Conservation (phyloP, 2,329 filamentous ascomycete species). For the Fusarium concolor region DNA sequence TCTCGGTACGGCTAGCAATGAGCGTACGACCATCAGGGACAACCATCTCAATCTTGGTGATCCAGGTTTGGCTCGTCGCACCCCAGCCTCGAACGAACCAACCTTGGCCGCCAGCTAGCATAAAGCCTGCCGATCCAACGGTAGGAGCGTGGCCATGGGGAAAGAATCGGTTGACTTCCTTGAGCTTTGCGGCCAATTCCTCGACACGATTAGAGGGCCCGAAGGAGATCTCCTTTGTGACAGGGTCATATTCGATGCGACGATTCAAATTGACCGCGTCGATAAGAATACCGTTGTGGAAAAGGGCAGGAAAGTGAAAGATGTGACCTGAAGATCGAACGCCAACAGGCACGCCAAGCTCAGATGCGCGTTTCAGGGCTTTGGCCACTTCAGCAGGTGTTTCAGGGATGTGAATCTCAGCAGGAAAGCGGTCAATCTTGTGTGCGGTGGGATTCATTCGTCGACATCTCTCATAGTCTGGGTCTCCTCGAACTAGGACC, state of each 20-base stretch:
- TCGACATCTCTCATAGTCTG: conserved; percentile 3
- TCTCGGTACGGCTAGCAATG: conserved; percentile 4
- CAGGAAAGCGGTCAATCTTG: conserved; percentile 1
- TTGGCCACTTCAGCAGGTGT: conserved; percentile 10
- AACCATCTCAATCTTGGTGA: conserved; percentile 21
- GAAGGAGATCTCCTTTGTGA: conserved; percentile 8
- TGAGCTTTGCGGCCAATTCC: conserved; percentile 2
- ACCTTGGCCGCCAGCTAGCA: conserved; percentile 23
- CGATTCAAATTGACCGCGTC: conserved; percentile 17
- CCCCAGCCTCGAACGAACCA: conserved; percentile 20
- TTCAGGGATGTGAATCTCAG: conserved; percentile 9
- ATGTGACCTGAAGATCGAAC: conserved; percentile 22
- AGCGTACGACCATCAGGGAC: conserved; percentile 4
- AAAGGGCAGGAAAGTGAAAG: conserved; percentile 6
- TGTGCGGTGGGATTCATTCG: conserved; percentile 2
- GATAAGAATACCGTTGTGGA: conserved; percentile 11
- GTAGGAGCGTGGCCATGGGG: conserved; percentile 10
- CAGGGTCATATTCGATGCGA: conserved; percentile 6
- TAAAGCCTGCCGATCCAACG: conserved; percentile 16
- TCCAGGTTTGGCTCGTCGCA: conserved; percentile 5
- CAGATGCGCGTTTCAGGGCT: conserved; percentile 9
- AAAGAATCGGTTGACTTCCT: conserved; percentile 9
- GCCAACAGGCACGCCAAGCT: conserved; percentile 10
- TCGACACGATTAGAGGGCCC: conserved; percentile 10
- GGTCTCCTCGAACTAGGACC: not conserved